Evolutionary conservation across 1,284 basidiomycete species (phyloP), one percentile per base, ranked within the genome.

Genomic region (Cryptococcus sp.): DNA sequence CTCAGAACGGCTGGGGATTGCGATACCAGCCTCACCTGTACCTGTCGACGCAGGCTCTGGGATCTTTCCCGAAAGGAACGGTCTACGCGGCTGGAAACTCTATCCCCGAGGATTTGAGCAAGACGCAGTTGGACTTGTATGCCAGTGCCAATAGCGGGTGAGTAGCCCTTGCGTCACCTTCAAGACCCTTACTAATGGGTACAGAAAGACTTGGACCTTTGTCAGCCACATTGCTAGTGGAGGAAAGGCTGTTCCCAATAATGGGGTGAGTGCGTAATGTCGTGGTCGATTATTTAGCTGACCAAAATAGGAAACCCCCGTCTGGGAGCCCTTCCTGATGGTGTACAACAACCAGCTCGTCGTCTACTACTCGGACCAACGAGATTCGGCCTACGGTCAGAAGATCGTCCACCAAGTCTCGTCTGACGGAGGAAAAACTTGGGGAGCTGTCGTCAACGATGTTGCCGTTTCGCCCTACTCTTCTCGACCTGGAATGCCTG

Each of bases 361-460:
- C 43, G 55, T 65, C 45, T 74, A 66, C 58, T 74, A 73, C 58
- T 72, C 69, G 5, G 72, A 74, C 50, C 70, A 74, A 51, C 64
- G 71, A 4, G 69, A 73, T 47, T 56, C 68, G 14, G 47, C 25
- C 11, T 62, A 72, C 50, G 69, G 68, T 4, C 70, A 74, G 53
- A 73, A 74, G 48, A 48, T 72, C 16, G 67, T 65, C 11, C 66
- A 72, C 51, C 66, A 71, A 46, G 59, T 60, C 16, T 57, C 69
- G 11, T 51, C 56, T 12, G 66, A 74, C 47, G 54, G 69, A 24
- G 54, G 69, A 24, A 53, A 59, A 43, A 66, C 43, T 44, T 73
- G 71, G 72, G 65, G 64, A 3, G 41, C 58, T 4, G 52, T 68
- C 14, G 67, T 72, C 42, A 46, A 68, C 50, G 68, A 68, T 38